These are phyloP conservation scores for Populus nigra DNA, from an alignment of 345 rosid genomes.

Conservation along the genomic window DNA sequence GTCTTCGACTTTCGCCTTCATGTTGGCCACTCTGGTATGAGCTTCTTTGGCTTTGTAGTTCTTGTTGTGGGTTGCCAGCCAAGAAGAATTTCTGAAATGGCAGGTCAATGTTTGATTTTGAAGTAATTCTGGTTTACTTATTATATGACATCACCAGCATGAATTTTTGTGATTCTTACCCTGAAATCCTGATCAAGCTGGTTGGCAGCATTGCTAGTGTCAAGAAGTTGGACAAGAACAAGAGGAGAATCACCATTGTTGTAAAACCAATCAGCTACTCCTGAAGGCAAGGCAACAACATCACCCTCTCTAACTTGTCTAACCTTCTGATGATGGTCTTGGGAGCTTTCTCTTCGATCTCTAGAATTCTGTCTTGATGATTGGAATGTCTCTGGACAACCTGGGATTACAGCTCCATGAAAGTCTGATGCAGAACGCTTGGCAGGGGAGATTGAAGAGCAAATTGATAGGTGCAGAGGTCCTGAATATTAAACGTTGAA, in stretches of 20 bases:
- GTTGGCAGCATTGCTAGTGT: conserved; percentile 33
- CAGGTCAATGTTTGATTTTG: neutral
- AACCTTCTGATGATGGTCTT: conserved; percentile 35
- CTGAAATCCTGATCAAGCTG: conserved; percentile 42
- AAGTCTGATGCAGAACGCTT: no score
- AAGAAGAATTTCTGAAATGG: conserved; percentile 44
- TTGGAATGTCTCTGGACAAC: conserved; percentile 40
- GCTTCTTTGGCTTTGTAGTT: conserved; percentile 5
- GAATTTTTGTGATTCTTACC: conserved; percentile 13
- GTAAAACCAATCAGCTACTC: conserved; percentile 44
- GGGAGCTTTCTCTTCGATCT: neutral
- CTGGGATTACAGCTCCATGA: conserved; percentile 37
- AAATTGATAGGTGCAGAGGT: no score
- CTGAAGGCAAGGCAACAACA: conserved; percentile 40
- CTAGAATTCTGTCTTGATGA: neutral
- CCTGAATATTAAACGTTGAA: no score
- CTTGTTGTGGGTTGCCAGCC: conserved; percentile 43
- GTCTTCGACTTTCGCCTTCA: neutral
- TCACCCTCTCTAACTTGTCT: conserved; percentile 37
- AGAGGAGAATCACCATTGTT: conserved; percentile 38
- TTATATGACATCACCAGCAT: neutral
- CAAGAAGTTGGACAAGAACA: conserved; percentile 30
- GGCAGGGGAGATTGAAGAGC: no score
- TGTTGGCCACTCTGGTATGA: neutral
- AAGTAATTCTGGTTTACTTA: neutral